Conservation (phyloP, 352 stramenopile genomes). For the Aphanomyces invadans region DNA sequence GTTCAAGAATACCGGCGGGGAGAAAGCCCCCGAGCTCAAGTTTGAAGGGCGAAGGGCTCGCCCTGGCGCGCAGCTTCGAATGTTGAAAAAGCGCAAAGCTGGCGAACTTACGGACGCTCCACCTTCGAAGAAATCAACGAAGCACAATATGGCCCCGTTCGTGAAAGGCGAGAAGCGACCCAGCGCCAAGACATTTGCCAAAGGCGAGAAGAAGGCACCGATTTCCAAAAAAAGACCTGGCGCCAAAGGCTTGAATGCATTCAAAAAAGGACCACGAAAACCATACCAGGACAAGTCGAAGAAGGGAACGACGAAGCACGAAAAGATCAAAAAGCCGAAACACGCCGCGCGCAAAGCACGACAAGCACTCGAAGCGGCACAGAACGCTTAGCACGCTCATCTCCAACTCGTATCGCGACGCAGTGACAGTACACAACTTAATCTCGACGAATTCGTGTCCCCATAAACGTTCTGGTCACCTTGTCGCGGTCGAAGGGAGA, state of each 20-base stretch:
- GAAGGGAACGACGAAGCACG: neutral
- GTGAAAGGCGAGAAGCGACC: too few relatives aligned
- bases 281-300: conserved; percentile 11
- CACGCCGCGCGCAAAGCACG: conserved; percentile 56
- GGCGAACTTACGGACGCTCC: neutral
- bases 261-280: neutral
- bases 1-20: conserved; percentile 70
- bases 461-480: too few relatives aligned
- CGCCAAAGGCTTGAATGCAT: conserved; percentile 30
- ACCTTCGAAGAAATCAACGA: neutral
- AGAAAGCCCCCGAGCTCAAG: conserved; percentile 36
- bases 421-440: neutral
- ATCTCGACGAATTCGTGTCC: neutral
- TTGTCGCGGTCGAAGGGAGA: too few relatives aligned
- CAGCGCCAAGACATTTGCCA: conserved; percentile 23
- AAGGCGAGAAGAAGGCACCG: conserved; percentile 31
- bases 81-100: conserved; percentile 56
- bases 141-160: conserved; percentile 18
- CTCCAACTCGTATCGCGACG: too few relatives aligned
- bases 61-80: conserved; percentile 43
- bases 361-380: conserved; percentile 37
- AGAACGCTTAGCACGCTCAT: too few relatives aligned
- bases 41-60: conserved; percentile 51
- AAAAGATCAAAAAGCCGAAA: conserved; percentile 52
- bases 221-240: conserved; percentile 20